Evolutionary conservation across 2,329 filamentous ascomycete species (phyloP).

Genomic region (Colletotrichum sp.): DNA sequence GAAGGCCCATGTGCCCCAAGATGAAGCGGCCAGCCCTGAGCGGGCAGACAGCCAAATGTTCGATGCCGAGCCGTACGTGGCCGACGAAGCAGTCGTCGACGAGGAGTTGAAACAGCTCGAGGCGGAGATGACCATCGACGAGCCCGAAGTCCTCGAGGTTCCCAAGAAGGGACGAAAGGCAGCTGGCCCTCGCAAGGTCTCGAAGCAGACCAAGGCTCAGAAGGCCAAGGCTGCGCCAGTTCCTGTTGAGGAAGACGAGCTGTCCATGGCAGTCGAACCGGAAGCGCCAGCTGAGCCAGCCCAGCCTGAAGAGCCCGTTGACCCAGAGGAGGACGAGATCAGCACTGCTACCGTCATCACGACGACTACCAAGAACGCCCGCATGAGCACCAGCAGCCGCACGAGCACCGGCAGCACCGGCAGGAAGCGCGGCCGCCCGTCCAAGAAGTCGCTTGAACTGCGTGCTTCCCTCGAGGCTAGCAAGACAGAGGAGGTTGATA

Average conservation of each 20-base stretch:
- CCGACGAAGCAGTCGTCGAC: constrained; percentile 54
- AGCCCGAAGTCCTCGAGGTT: constrained; percentile 44
- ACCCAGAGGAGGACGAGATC: constrained; percentile 38
- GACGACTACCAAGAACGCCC: constrained; percentile 33
- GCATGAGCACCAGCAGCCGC: constrained; percentile 1
- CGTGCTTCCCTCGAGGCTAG: constrained; percentile 22
- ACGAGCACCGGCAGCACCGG: constrained; percentile 15
- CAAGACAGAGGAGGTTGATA: background rate
- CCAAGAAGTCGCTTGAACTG: constrained; percentile 33
- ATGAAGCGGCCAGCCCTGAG: constrained; percentile 29
- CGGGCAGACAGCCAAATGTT: constrained; percentile 54
- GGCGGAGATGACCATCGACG: constrained; percentile 46
- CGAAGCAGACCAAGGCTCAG: constrained; percentile 55
- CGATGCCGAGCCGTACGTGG: constrained; percentile 49
- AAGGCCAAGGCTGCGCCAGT: constrained; percentile 42
- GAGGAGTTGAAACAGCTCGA: constrained; percentile 56
- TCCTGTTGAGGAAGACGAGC: constrained; percentile 23
- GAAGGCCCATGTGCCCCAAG: constrained; percentile 31
- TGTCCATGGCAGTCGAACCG: constrained; percentile 20
- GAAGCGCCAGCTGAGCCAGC: background rate
- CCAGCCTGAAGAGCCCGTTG: constrained; percentile 9
- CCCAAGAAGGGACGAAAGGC: constrained; percentile 62
- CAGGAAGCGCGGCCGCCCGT: constrained; percentile 37
- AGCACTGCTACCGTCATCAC: constrained; percentile 50
- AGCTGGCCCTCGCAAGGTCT: constrained; percentile 51